Percentiles rank a stretch among this genome's conserved stretches.
These are phyloP conservation scores for Pleurozium schreberi DNA, from an alignment of 225 moss, liverwort and hornwort genomes.

Conservation along the genomic window DNA sequence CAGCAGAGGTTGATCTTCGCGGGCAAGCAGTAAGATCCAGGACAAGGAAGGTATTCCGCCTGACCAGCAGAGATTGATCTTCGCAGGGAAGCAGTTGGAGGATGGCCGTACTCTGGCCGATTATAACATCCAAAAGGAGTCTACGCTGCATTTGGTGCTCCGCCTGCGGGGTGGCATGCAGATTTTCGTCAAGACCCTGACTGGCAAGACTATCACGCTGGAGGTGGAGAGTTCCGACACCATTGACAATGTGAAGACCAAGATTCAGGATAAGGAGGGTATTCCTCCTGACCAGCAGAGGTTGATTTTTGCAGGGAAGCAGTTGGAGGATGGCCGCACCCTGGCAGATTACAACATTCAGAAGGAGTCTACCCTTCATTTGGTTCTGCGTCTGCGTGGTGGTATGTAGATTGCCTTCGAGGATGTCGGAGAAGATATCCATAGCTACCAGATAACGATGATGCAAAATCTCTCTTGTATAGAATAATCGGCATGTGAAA, in stretches of 20 bases:
- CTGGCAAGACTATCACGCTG: neutral
- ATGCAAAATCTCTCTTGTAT: neutral
- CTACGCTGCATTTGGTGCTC: neutral
- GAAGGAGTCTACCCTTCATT: slow-evolving; percentile 18
- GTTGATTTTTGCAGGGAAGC: neutral
- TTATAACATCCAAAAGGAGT: slow-evolving; percentile 6
- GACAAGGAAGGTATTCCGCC: too few relatives aligned
- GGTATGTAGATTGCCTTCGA: neutral
- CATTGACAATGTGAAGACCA: slow-evolving; percentile 2
- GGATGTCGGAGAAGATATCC: neutral
- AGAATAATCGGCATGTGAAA: neutral
- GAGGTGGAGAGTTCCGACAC: slow-evolving; percentile 6
- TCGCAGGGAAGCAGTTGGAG: slow-evolving; percentile 2
- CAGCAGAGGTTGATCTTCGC: slow-evolving; percentile 2
- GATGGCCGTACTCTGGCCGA: neutral
- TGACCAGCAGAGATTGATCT: too few relatives aligned
- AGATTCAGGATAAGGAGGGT: slow-evolving; percentile 6
- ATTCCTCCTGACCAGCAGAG: slow-evolving; percentile 11
- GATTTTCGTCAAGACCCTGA: neutral
- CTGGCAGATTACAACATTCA: slow-evolving; percentile 2
- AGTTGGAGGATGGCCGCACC: neutral
- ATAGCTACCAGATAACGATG: too few relatives aligned
- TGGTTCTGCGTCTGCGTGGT: neutral
- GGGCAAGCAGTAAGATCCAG: too few relatives aligned
- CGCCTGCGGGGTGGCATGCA: neutral